These are phyloP conservation scores for Desmodesmus armatus DNA, from an alignment of 139 green algal genomes.

Conservation along the genomic window DNA sequence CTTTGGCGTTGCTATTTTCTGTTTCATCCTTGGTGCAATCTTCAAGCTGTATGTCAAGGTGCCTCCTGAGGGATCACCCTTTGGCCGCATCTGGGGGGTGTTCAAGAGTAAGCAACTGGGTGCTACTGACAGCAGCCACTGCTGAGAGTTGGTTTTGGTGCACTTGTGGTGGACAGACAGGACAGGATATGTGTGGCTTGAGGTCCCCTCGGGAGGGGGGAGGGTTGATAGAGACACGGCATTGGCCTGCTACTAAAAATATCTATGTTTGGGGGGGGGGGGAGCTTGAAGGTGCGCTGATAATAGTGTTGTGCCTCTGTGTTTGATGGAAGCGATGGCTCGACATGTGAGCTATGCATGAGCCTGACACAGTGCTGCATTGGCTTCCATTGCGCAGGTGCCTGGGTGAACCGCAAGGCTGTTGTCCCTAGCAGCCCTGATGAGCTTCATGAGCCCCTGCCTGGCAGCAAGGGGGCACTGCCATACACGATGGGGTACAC, in stretches of 20 bases:
- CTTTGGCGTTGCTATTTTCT: conserved; percentile 35
- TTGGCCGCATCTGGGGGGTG: conserved; percentile 42
- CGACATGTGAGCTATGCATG: too few species aligned
- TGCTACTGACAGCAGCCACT: not conserved
- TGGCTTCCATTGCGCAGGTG: too few species aligned
- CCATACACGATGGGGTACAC: conserved; percentile 44
- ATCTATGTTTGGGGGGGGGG: too few species aligned
- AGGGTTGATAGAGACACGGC: too few species aligned
- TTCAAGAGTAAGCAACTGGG: conserved; percentile 20
- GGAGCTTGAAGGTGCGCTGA: too few species aligned
- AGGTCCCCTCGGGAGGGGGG: too few species aligned
- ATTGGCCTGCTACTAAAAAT: too few species aligned
- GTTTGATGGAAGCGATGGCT: too few species aligned
- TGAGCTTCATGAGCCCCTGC: conserved; percentile 41
- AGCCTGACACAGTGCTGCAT: too few species aligned
- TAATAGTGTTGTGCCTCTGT: too few species aligned
- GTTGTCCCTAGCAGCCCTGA: not conserved
- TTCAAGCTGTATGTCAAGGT: conserved; percentile 41
- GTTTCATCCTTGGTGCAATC: conserved; percentile 28
- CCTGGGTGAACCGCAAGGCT: conserved; percentile 24
- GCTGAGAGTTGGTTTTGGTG: not conserved
- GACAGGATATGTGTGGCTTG: not conserved
- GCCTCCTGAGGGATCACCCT: conserved; percentile 37
- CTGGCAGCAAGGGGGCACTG: not conserved
- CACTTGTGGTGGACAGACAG: not conserved